A percentile compares a stretch with the other conserved stretches of the same genome.
Conservation (phyloP, 2,329 filamentous ascomycete species). For the Balansia obtecta region DNA sequence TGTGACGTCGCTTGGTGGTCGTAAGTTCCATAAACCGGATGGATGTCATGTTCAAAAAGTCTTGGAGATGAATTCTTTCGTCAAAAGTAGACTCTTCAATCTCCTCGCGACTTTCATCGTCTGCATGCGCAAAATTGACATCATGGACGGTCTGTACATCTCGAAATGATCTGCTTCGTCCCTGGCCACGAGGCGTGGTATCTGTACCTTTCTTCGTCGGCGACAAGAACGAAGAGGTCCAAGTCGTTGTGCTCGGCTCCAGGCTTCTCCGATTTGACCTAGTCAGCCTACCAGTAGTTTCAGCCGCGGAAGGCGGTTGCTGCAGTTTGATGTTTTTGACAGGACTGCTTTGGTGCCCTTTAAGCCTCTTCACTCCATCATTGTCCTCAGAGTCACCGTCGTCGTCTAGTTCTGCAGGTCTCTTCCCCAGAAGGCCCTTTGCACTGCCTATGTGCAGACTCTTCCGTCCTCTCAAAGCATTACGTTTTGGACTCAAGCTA, state of each 20-base stretch:
- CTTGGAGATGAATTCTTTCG: constrained; percentile 66
- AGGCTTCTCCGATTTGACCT: constrained; percentile 36
- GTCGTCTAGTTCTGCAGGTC: constrained; percentile 57
- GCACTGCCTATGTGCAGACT: constrained; percentile 67
- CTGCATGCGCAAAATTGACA: constrained; percentile 30
- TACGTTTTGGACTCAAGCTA: constrained; percentile 65
- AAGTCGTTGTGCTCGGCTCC: constrained; percentile 28
- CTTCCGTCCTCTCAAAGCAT: constrained; percentile 53
- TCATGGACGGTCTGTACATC: constrained; percentile 33
- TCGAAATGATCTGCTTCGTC: constrained; percentile 41
- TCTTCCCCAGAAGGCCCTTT: constrained; percentile 60
- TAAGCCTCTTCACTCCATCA: constrained; percentile 56
- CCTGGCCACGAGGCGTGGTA: constrained; percentile 44
- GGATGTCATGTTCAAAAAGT: constrained; percentile 89
- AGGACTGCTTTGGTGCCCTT: constrained; percentile 59
- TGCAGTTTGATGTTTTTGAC: constrained; percentile 64
- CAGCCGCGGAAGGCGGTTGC: constrained; percentile 54
- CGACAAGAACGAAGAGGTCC: constrained; percentile 31
- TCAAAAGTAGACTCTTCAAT: constrained; percentile 37
- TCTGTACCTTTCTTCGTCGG: constrained; percentile 31
- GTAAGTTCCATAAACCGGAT: constrained; percentile 98
- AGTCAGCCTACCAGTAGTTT: constrained; percentile 48
- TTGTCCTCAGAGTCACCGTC: constrained; percentile 47
- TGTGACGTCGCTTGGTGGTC: constrained; percentile 88
- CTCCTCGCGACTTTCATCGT: constrained; percentile 27